Evolutionary conservation across 169 alveolate genomes (phyloP).

Genomic region (Theileria annulata): DNA sequence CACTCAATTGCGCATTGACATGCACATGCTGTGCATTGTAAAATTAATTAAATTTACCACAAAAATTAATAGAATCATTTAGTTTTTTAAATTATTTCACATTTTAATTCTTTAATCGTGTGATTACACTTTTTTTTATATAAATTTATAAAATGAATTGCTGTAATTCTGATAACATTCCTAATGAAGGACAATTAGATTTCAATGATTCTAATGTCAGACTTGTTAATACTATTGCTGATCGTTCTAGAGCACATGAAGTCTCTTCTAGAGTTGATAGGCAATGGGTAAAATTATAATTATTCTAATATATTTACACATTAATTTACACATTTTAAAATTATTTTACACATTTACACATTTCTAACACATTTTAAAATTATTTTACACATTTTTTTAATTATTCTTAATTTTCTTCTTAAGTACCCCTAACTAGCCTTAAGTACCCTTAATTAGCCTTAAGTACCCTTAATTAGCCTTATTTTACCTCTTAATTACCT

Average conservation of each 20-base stretch:
- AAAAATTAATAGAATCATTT: not conserved
- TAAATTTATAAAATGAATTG: constrained; percentile 41
- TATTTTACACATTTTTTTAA: not conserved
- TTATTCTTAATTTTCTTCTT: not conserved
- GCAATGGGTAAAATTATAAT: constrained; percentile 60
- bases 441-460: too few relatives aligned
- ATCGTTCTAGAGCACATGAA: constrained; percentile 68
- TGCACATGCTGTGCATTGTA: constrained; percentile 27
- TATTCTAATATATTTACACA: not conserved
- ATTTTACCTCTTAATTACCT: not conserved
- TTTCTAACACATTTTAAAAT: not conserved
- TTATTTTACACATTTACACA: not conserved
- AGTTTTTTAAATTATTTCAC: not conserved
- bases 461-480: not conserved
- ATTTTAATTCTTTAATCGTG: constrained; percentile 2
- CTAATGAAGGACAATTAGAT: constrained; percentile 61
- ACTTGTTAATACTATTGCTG: constrained; percentile 68
- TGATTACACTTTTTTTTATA: constrained; percentile 5
- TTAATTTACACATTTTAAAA: constrained; percentile 6
- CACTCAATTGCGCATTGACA: constrained; percentile 23
- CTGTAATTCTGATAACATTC: constrained; percentile 49
- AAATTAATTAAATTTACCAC: constrained; percentile 2
- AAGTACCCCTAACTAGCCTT: too few relatives aligned
- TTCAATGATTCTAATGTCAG: constrained; percentile 54
- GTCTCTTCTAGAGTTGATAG: constrained; percentile 62